Evolutionary conservation across 805 yeast genomes (phyloP), one percentile per base, ranked within the genome.

Genomic region (Spathaspora sp.): DNA sequence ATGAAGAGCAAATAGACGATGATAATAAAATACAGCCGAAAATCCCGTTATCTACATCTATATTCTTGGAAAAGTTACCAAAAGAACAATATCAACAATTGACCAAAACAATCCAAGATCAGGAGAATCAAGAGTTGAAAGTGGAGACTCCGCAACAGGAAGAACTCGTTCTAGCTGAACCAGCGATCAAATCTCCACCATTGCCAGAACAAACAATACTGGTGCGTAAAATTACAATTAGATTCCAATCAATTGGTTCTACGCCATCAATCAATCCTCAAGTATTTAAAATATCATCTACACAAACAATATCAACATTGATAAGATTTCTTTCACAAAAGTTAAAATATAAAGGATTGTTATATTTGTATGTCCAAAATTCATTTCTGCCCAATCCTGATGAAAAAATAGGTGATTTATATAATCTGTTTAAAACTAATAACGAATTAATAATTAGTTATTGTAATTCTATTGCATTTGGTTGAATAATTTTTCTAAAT

Each of bases 161-260:
- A 42, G 16, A 29, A 4, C 29, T 17, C 6, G 32, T 2, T 19
- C 23, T 3, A 8, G n/a, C 47, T 10, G 20, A 19, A 7, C n/a
- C 9, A 3, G 44, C 12, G 26, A 23, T 6, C 26, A 23, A 23
- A 32, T 5, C 44, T 7, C 49, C 47, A n/a, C 38, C 44, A 18
- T 5, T 23, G 8, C 9, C 6, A 12, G 48, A 23, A 40, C 49
- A 20, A 10, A 2, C 46, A 17, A 16, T 23, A 16, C 18, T 14
- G 18, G 46, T 40, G 2, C 53, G 43, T 6, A 78, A 75, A 57
- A 66, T 82, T 14, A 73, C 79, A 1, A 67, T 83, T 8, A 64
- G 88, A 35, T 80, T 85, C 58, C 80, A 77, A 54, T 78, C 89
- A 1, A 79, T 85, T 32, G 89, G 89, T 0, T 77, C 86, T 0